Conservation (phyloP, 352 stramenopile species). For the Phytophthora pseudosyringae region DNA sequence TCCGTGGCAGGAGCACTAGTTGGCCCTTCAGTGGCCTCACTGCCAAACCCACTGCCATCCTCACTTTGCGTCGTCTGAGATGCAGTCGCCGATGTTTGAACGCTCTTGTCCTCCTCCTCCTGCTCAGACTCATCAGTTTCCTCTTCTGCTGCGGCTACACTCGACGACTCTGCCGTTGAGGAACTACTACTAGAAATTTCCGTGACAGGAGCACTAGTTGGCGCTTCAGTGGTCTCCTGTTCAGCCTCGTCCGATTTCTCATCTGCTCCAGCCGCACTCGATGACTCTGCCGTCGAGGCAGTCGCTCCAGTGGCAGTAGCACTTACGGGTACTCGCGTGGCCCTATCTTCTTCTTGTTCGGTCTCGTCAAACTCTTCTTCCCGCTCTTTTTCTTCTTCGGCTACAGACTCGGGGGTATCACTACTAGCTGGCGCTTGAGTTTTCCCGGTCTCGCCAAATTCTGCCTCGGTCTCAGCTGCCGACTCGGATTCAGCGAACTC, state of each 20-base stretch:
- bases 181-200: too few species aligned
- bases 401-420: neutral
- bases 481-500: neutral
- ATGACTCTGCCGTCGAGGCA: neutral
- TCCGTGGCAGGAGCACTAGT: too few species aligned
- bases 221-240: neutral
- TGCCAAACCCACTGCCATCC: conserved; percentile 14
- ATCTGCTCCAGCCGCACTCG: neutral
- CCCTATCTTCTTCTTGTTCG: conserved; percentile 18
- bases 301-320: neutral
- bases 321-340: neutral
- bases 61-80: conserved; percentile 1
- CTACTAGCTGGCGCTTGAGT: neutral
- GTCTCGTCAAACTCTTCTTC: conserved; percentile 21
- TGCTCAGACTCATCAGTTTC: neutral
- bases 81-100: neutral
- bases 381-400: conserved; percentile 20
- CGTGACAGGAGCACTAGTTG: too few species aligned
- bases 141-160: neutral
- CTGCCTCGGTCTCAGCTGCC: neutral
- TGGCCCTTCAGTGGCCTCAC: too few species aligned
- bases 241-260: conserved; percentile 5
- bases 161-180: conserved; percentile 1
- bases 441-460: too few species aligned
- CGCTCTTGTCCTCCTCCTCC: conserved; percentile 1